phyloP scores from a whole-genome alignment of 768 basidiomycete genomes.

The Leccinum obscurum region DNA sequence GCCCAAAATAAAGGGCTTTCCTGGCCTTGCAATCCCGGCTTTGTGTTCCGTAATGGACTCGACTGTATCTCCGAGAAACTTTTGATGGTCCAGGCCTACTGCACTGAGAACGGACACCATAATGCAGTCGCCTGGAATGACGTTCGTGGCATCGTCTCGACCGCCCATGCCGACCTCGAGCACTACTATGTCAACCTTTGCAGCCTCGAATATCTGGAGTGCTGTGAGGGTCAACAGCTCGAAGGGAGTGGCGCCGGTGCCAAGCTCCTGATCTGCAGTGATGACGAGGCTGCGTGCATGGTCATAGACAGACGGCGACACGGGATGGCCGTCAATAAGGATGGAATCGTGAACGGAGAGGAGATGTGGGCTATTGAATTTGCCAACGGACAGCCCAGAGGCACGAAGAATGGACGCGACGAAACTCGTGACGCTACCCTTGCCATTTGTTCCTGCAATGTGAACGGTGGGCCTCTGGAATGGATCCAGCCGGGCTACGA shows the following conservation, averaged over 20 bases:
- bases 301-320: conserved; percentile 50
- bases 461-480: conserved; percentile 85
- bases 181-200: conserved; percentile 75
- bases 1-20: conserved; percentile 66
- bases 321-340: conserved; percentile 56
- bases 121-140: conserved; percentile 67
- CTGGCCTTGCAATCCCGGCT: conserved; percentile 69
- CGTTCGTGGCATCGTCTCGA: conserved; percentile 88
- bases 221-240: conserved; percentile 87
- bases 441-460: conserved; percentile 95
- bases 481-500: conserved; percentile 55
- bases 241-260: conserved; percentile 64
- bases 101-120: conserved; percentile 80
- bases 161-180: conserved; percentile 98
- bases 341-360: conserved; percentile 77
- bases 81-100: conserved; percentile 93
- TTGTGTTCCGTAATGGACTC: conserved; percentile 80
- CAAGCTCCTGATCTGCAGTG: conserved; percentile 42
- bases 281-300: conserved; percentile 49
- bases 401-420: conserved; percentile 71
- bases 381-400: conserved; percentile 62
- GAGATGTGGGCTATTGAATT: conserved; percentile 94
- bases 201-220: conserved; percentile 68
- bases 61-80: conserved; percentile 79
- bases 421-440: conserved; percentile 88